A percentile compares a stretch with the other conserved stretches of the same genome.
Evolutionary conservation across 768 basidiomycete species (phyloP).

Genomic region (Baorangia bicolor): DNA sequence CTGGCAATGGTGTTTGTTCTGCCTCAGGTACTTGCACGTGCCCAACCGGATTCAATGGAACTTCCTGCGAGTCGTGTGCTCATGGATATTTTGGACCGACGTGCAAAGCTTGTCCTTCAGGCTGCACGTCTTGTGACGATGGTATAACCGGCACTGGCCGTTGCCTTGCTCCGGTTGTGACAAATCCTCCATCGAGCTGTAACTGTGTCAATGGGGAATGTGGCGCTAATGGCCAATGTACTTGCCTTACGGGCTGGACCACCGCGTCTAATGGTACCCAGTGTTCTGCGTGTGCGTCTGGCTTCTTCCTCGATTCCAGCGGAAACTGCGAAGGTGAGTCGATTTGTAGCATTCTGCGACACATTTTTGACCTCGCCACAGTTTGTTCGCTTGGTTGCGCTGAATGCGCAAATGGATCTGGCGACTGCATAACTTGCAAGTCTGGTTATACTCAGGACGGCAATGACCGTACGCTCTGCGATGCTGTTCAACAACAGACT

Average conservation of each 20-base stretch:
- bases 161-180: constrained; percentile 54
- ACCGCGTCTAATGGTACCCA: constrained; percentile 68
- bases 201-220: constrained; percentile 85
- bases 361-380: constrained; percentile 22
- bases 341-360: not conserved
- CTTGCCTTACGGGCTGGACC: constrained; percentile 77
- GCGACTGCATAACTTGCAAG: constrained; percentile 71
- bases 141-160: constrained; percentile 76
- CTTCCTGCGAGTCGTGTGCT: constrained; percentile 77
- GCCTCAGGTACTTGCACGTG: constrained; percentile 71
- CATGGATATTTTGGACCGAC: constrained; percentile 71
- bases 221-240: constrained; percentile 62
- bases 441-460: constrained; percentile 66
- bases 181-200: constrained; percentile 62
- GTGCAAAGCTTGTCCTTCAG: constrained; percentile 68
- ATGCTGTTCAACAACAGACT: constrained; percentile 49
- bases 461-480: constrained; percentile 66
- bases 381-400: constrained; percentile 76
- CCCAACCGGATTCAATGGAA: constrained; percentile 69
- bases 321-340: constrained; percentile 71
- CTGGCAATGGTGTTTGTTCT: constrained; percentile 71
- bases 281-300: constrained; percentile 70
- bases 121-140: constrained; percentile 72
- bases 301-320: constrained; percentile 68
- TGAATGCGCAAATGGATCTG: constrained; percentile 64